Evolutionary conservation across 176 grass and related monocot species (phyloP).

Genomic region (Zea mays): DNA sequence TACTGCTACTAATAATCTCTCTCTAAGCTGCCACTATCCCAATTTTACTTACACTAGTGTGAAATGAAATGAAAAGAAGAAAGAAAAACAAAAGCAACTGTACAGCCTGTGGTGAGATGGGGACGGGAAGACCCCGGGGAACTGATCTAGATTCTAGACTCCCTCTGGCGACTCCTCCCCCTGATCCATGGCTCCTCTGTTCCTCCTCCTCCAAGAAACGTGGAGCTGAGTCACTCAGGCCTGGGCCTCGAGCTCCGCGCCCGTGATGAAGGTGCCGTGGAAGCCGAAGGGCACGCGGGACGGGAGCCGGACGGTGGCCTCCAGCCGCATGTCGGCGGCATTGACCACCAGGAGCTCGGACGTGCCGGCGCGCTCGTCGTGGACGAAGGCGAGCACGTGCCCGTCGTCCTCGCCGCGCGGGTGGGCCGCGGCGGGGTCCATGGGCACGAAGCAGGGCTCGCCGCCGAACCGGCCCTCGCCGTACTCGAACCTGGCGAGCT

Average conservation of each 20-base stretch:
- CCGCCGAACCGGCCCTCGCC: slow-evolving; percentile 71
- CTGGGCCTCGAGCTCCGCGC: slow-evolving; percentile 59
- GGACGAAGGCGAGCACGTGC: slow-evolving; percentile 76
- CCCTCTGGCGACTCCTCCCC: slow-evolving; percentile 46
- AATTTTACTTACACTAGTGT: slow-evolving; percentile 30
- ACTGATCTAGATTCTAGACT: slow-evolving; percentile 13
- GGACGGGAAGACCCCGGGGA: slow-evolving; percentile 48
- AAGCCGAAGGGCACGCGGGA: slow-evolving; percentile 90
- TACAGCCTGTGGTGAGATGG: background rate
- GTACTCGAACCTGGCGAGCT: slow-evolving; percentile 68
- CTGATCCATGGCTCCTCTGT: slow-evolving; percentile 18
- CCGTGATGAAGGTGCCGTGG: slow-evolving; percentile 82
- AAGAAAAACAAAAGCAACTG: slow-evolving; percentile 8
- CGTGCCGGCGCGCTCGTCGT: slow-evolving; percentile 61
- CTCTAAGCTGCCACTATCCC: slow-evolving; percentile 8
- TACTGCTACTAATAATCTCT: background rate
- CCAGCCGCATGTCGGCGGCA: slow-evolving; percentile 73
- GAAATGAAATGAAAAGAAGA: background rate
- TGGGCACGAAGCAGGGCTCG: slow-evolving; percentile 86
- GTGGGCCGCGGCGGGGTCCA: slow-evolving; percentile 2
- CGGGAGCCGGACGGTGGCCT: slow-evolving; percentile 78
- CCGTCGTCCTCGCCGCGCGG: slow-evolving; percentile 79
- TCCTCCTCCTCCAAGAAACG: slow-evolving; percentile 45
- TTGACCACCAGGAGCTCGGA: slow-evolving; percentile 82
- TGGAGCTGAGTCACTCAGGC: slow-evolving; percentile 40